Percentiles rank a stretch among this genome's conserved stretches.
These are phyloP conservation scores for Thraustochytrium striatum DNA, from an alignment of 352 stramenopile genomes.

Conservation along the genomic window DNA sequence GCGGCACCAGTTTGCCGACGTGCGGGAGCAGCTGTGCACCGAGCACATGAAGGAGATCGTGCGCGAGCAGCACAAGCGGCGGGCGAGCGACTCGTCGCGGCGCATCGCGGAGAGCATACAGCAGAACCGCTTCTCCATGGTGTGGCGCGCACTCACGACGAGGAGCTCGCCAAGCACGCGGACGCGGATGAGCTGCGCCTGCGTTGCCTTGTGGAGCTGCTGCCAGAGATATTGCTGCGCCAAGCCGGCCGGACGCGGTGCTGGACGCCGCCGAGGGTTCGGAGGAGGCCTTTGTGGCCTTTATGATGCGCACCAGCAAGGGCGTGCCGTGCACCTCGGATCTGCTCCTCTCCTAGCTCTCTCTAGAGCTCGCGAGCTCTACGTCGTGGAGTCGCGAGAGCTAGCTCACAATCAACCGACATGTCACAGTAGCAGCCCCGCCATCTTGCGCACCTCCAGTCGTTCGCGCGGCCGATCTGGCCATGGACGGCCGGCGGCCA, in stretches of 20 bases:
- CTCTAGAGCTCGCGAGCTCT: too few relatives aligned
- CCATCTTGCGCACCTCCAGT: too few relatives aligned
- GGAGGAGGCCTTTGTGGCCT: constrained; percentile 1
- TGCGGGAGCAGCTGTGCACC: neutral
- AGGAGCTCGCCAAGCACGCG: neutral
- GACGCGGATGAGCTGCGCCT: constrained; percentile 25
- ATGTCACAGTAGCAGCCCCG: too few relatives aligned
- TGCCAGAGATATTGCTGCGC: constrained; percentile 24
- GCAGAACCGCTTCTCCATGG: neutral
- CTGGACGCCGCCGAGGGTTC: neutral
- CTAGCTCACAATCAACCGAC: too few relatives aligned
- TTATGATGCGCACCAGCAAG: constrained; percentile 25
- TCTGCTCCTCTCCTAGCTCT: constrained; percentile 6
- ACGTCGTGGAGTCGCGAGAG: too few relatives aligned
- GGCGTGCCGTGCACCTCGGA: constrained; percentile 43
- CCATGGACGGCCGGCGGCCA: too few relatives aligned
- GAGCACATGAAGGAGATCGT: neutral
- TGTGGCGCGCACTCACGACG: neutral
- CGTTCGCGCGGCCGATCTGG: too few relatives aligned
- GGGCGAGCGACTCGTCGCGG: constrained; percentile 17
- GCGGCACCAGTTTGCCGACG: constrained; percentile 16
- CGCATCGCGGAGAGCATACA: constrained; percentile 3
- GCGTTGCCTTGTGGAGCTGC: constrained; percentile 20
- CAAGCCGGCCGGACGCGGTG: neutral
- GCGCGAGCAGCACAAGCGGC: neutral